Percentiles rank a stretch among this genome's conserved stretches.
These are phyloP conservation scores for Talaromyces sp. DNA, from an alignment of 2,329 filamentous ascomycete genomes.

Conservation along the genomic window DNA sequence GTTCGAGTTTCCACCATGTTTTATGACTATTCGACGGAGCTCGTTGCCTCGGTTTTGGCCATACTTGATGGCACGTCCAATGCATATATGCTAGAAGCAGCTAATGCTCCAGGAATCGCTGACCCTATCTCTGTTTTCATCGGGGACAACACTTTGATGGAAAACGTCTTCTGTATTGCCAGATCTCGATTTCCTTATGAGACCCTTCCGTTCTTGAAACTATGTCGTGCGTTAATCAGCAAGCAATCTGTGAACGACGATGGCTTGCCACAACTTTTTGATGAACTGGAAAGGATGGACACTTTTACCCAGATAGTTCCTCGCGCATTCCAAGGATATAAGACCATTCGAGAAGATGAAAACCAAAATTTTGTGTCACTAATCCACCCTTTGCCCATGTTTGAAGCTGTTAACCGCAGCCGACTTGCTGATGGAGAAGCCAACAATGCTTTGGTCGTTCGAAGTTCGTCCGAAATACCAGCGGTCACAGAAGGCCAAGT, in stretches of 20 bases:
- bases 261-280: constrained; percentile 58
- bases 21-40: constrained; percentile 72
- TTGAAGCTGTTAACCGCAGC: constrained; percentile 33
- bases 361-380: constrained; percentile 79
- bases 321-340: constrained; percentile 70
- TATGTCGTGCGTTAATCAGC: constrained; percentile 67
- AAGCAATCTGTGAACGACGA: constrained; percentile 49
- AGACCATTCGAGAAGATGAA: constrained; percentile 80
- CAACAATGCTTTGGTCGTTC: constrained; percentile 39
- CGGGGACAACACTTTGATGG: constrained; percentile 60
- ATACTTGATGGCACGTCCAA: constrained; percentile 57
- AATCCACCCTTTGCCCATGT: constrained; percentile 56
- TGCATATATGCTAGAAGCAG: constrained; percentile 22
- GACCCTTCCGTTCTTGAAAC: constrained; percentile 72
- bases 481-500: constrained; percentile 56
- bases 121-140: constrained; percentile 57
- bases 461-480: constrained; percentile 41
- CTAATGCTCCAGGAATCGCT: constrained; percentile 18
- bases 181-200: constrained; percentile 83
- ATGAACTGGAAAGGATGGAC: constrained; percentile 68
- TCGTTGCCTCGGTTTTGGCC: constrained; percentile 67
- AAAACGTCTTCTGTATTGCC: constrained; percentile 66
- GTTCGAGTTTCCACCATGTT: constrained; percentile 68
- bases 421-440: constrained; percentile 24
- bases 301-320: constrained; percentile 80